Base-by-base conservation (phyloP, 495 filamentous ascomycete species). In the Aspergillus bridgeri region DNA sequence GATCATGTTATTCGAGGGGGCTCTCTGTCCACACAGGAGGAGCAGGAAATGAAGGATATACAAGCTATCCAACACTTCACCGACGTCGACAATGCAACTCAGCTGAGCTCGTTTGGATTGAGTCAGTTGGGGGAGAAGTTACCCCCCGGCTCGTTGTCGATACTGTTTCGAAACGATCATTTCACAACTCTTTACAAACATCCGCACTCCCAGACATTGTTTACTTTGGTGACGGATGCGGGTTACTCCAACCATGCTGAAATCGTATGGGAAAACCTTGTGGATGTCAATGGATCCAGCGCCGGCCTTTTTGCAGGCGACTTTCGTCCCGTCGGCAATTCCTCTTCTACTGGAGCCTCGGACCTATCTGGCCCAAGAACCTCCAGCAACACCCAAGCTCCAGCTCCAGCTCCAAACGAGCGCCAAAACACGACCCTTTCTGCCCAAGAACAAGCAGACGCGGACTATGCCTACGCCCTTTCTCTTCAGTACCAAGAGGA, bases 131-230 rank as follows among this genome's bases (percentile, higher is more conserved):
- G 75, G 3, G 79, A 82, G 46, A 79, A 73, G 6, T 70, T 96
- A 47, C 72, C 76, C 15, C 88, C 90, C 0, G 91, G 90, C 3
- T 83, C 86, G 0, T 78, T 96, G 7, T 89, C 89, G 0, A 98
- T 98, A 49, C 72, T 98, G 2, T 98, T 98, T 75, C 84, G 94
- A 29, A 98, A 98, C 60, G 93, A 98, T 64, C 94, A 98, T 72
- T 98, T 98, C 66, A 88, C 88, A 25, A 98, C 94, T 0, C 67
- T 98, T 0, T 96, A 96, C 68, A 85, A 91, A 57, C 76, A 94
- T 59, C 91, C 91, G 0, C 75, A 83, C 25, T 87, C 88, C 0
- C 70, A 80, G 4, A 80, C 86, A 59, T 79, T 98, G 0, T 80
- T 89, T 56, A 89, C 88, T 0, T 70, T 98, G 18, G 91, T 98